Evolutionary conservation across 139 green algal species (phyloP).

Genomic region (Dunaliella primolecta): DNA sequence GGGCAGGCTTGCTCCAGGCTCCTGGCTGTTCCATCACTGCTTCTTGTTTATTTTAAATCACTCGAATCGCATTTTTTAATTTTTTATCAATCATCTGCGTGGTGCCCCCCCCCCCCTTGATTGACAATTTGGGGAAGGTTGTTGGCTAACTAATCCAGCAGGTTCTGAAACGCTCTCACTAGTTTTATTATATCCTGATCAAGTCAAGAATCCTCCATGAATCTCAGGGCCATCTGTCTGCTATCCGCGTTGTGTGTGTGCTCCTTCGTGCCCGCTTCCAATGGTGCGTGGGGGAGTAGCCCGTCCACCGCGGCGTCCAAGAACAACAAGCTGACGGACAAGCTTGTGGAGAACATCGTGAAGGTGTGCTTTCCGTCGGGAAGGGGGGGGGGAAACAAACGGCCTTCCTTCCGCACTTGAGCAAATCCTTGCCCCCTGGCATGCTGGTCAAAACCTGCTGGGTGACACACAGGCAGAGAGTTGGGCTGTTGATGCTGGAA

Average conservation of each 20-base stretch:
- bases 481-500: no score
- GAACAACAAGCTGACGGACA: constrained; percentile 19
- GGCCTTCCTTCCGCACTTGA: no score
- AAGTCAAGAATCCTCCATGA: neutral
- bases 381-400: no score
- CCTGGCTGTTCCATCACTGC: no score
- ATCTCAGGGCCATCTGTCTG: neutral
- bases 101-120: neutral
- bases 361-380: no score
- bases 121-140: neutral
- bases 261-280: neutral
- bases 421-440: neutral
- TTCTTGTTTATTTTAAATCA: no score
- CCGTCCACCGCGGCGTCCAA: neutral
- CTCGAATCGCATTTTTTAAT: neutral
- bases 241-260: neutral
- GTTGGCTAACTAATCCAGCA: neutral
- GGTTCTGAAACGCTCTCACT: neutral
- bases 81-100: neutral
- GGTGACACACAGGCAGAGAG: no score
- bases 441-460: no score
- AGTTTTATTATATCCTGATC: neutral
- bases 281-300: neutral
- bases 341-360: constrained; percentile 19
- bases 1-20: neutral